Conservation (phyloP, 352 stramenopile species). For the Phytophthora pini region DNA sequence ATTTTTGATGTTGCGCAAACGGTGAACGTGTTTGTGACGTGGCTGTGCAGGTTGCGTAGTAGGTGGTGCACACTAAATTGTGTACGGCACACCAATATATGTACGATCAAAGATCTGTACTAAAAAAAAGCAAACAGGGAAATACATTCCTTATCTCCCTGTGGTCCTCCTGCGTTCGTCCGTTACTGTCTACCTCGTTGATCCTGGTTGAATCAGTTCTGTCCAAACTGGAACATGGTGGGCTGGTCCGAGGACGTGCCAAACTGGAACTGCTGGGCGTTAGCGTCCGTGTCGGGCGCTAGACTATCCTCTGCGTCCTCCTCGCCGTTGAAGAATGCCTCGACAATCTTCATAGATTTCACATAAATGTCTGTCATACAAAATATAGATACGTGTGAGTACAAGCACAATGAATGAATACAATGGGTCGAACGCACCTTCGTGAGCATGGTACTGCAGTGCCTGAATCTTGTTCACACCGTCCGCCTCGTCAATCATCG, state of each 20-base stretch:
- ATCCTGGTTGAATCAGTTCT: slow-evolving; percentile 55
- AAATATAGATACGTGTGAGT: slow-evolving; percentile 30
- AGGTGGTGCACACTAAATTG: slow-evolving; percentile 9
- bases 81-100: too few species aligned
- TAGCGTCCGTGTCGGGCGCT: slow-evolving; percentile 71
- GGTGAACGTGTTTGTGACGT: slow-evolving; percentile 10
- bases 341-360: slow-evolving; percentile 97
- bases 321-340: slow-evolving; percentile 98
- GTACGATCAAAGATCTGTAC: background rate
- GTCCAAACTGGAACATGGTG: slow-evolving; percentile 86
- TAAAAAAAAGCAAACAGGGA: slow-evolving; percentile 44
- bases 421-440: slow-evolving; percentile 80
- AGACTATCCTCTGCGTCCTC: slow-evolving; percentile 95
- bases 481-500: slow-evolving; percentile 96
- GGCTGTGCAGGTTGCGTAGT: slow-evolving; percentile 8
- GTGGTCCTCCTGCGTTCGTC: slow-evolving; percentile 22
- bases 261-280: slow-evolving; percentile 85
- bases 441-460: slow-evolving; percentile 97
- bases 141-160: slow-evolving; percentile 45
- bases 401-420: slow-evolving; percentile 27
- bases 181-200: slow-evolving; percentile 31
- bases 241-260: slow-evolving; percentile 65
- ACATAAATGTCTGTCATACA: slow-evolving; percentile 80
- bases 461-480: slow-evolving; percentile 98
- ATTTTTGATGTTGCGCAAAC: slow-evolving; percentile 24